Evolutionary conservation across 306 rosid genomes (phyloP).

Genomic region (Cyamopsis tetragonoloba): DNA sequence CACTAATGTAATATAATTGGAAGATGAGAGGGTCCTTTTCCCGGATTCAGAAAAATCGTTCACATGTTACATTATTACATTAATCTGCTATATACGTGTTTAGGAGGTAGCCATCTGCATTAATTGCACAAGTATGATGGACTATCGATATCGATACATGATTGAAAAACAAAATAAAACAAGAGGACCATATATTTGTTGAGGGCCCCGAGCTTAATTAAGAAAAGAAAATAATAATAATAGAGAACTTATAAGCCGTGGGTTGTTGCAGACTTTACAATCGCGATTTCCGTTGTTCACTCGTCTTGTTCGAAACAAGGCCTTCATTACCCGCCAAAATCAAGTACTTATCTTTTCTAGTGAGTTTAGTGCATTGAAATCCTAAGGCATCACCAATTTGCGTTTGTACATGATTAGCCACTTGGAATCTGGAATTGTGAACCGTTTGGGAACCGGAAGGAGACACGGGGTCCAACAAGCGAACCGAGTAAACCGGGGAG

Average conservation of each 20-base stretch:
- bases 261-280: slow-evolving; percentile 8
- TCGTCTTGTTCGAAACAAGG: slow-evolving; percentile 3
- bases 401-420: slow-evolving; percentile 61
- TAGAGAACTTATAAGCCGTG: too few species aligned
- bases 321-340: slow-evolving; percentile 88
- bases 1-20: too few species aligned
- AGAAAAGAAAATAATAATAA: too few species aligned
- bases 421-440: slow-evolving; percentile 30
- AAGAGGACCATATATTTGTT: background rate
- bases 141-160: background rate
- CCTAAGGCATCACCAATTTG: slow-evolving; percentile 51
- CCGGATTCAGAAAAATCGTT: too few species aligned
- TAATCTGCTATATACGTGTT: background rate
- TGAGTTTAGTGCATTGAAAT: slow-evolving; percentile 61
- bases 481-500: slow-evolving; percentile 48
- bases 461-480: slow-evolving; percentile 25
- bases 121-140: slow-evolving; percentile 12
- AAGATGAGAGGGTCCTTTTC: background rate
- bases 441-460: background rate
- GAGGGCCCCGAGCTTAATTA: background rate
- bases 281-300: too few species aligned
- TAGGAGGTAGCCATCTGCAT: background rate
- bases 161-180: background rate
- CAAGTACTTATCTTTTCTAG: slow-evolving; percentile 77
- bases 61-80: background rate